Evolutionary conservation across 176 grass and related monocot species (phyloP), one percentile per base, ranked within the genome.

Genomic region (Microstegium vimineum): DNA sequence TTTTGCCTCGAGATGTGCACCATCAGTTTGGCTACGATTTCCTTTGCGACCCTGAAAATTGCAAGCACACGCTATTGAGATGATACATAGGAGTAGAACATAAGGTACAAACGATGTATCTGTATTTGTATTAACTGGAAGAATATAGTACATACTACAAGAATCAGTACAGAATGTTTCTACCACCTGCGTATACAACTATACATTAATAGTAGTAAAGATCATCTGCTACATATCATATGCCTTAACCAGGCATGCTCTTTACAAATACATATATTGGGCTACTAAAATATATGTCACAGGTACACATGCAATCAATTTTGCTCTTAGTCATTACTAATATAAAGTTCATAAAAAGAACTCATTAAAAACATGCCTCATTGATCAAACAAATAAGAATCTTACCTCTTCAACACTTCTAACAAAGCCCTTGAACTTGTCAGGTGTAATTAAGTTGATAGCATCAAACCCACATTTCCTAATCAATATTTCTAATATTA

Each of bases 401-500:
- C 45, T 69, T 68, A 98, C 95, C 95, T 93, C 86, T 13, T 81
- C 81, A 70, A 88, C 76, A 33, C 26, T 77, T 84, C 79, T 98
- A 81, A 98, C 75, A 69, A 98, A 95, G 10, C n/a, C 54, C 87
- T 93, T 94, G 75, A 85, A 93, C 32, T 88, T 91, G 78, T 90
- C 89, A 64, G 92, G 86, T 76, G 85, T 88, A 86, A 77, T 71
- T 16, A 71, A 81, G 73, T 93, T 71, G 20, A 98, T 78, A 40
- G 89, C 84, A 86, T 90, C 90, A 84, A 88, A 86, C 35, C 90
- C 92, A 22, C 92, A 98, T 87, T 98, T 98, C 83, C 95, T 93
- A 65, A 95, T 89, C 60, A 98, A 81, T 90, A 98, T 98, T 81
- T 98, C 92, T 34, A 94, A 68, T 77, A 98, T 94, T 26, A 98